Percentiles rank a stretch among this genome's conserved stretches.
Evolutionary conservation across 805 yeast species (phyloP).

Genomic region (Dipodascopsis uninucleata): DNA sequence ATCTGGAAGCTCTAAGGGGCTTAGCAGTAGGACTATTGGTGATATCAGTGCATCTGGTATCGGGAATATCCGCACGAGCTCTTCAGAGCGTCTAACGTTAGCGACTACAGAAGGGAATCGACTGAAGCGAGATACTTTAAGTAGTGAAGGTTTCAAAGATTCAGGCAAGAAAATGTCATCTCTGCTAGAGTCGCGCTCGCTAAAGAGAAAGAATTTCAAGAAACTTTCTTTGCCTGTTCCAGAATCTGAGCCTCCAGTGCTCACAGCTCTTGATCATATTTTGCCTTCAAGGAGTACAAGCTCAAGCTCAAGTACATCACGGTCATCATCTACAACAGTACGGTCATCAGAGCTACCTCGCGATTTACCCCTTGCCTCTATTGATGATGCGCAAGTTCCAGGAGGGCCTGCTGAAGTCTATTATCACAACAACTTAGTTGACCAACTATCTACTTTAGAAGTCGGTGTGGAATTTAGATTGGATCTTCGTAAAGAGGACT

Average conservation of each 20-base stretch:
- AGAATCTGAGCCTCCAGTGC: conserved; percentile 21
- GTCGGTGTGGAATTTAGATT: conserved; percentile 53
- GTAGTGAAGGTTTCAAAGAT: no score
- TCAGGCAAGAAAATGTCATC: no score
- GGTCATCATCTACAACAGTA: conserved; percentile 8
- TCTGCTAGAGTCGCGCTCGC: conserved; percentile 37
- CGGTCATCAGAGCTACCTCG: conserved; percentile 21
- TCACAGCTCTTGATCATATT: conserved; percentile 5
- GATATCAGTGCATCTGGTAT: no score
- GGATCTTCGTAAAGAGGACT: conserved; percentile 57
- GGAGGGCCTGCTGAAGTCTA: conserved; percentile 29
- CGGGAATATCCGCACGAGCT: no score
- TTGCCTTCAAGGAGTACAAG: neutral
- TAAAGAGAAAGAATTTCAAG: conserved; percentile 58
- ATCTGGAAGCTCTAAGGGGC: no score
- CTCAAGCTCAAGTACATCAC: neutral
- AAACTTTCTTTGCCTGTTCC: conserved; percentile 44
- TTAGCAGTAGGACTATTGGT: no score
- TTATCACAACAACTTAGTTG: conserved; percentile 38
- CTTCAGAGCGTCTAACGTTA: no score
- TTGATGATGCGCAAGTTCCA: conserved; percentile 26
- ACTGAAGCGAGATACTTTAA: no score
- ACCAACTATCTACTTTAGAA: conserved; percentile 47
- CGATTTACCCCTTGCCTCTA: conserved; percentile 24
- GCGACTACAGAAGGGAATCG: no score